Conservation (phyloP, 2,329 filamentous ascomycete species). For the Blastomyces gilchristii region DNA sequence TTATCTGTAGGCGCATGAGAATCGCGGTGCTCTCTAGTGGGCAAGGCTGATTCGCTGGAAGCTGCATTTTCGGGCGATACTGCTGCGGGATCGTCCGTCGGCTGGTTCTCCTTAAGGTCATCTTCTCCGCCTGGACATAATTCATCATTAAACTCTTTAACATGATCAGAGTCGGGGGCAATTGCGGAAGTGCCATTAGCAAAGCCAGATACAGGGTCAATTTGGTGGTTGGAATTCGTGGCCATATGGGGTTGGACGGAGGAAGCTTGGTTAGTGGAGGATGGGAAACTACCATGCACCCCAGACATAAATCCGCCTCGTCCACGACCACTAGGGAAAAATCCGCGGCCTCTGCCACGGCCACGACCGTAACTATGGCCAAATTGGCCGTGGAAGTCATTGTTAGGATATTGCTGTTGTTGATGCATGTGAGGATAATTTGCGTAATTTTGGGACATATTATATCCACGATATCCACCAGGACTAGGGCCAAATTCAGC, state of each 20-base stretch:
- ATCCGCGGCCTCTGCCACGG: slow-evolving; percentile 33
- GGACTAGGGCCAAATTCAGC: slow-evolving; percentile 72
- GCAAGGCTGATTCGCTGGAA: slow-evolving; percentile 4
- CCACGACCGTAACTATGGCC: slow-evolving; percentile 60
- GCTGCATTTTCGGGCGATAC: slow-evolving; percentile 9
- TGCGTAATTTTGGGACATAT: slow-evolving; percentile 69
- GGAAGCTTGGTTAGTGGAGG: slow-evolving; percentile 27
- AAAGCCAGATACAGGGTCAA: slow-evolving; percentile 10
- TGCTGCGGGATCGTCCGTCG: slow-evolving; percentile 16
- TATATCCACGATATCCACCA: slow-evolving; percentile 53
- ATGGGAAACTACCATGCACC: slow-evolving; percentile 28
- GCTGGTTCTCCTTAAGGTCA: slow-evolving; percentile 23
- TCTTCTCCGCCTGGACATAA: slow-evolving; percentile 27
- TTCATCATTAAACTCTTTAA: slow-evolving; percentile 26
- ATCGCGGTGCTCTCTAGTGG: not conserved
- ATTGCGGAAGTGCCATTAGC: slow-evolving; percentile 10
- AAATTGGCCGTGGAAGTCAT: slow-evolving; percentile 62
- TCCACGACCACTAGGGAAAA: slow-evolving; percentile 25
- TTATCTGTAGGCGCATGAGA: not conserved
- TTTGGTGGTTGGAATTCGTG: slow-evolving; percentile 11
- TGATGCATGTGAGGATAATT: slow-evolving; percentile 58
- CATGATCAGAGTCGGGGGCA: slow-evolving; percentile 11
- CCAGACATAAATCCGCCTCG: slow-evolving; percentile 27
- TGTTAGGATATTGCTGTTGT: slow-evolving; percentile 48
- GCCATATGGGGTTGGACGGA: slow-evolving; percentile 23